Percentiles rank a stretch among this genome's conserved stretches.
Conservation (phyloP, 345 rosid species). For the Noccaea bulbosa region DNA sequence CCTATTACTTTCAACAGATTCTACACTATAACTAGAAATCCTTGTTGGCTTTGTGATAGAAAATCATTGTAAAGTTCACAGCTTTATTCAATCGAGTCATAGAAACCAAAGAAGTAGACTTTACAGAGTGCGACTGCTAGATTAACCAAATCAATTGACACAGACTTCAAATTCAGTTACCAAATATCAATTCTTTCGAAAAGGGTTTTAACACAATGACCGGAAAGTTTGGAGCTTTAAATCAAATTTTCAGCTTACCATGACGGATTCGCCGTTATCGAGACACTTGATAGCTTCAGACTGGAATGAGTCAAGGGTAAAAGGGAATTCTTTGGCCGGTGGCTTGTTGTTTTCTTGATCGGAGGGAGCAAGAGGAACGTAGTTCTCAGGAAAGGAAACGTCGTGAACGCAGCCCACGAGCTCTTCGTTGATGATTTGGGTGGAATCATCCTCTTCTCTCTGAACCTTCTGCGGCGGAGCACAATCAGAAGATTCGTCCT, state of each 20-base stretch:
- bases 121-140: background rate
- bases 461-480: slow-evolving; percentile 53
- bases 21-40: background rate
- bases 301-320: slow-evolving; percentile 93
- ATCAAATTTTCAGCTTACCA: slow-evolving; percentile 50
- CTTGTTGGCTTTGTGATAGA: background rate
- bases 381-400: slow-evolving; percentile 79
- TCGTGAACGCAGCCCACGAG: slow-evolving; percentile 73
- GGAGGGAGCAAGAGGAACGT: slow-evolving; percentile 48
- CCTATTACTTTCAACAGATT: background rate
- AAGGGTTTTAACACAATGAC: background rate
- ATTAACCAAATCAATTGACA: background rate
- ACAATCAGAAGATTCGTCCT: slow-evolving; percentile 46
- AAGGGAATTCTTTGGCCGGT: slow-evolving; percentile 92
- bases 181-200: background rate
- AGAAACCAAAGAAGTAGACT: slow-evolving; percentile 16
- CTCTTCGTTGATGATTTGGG: slow-evolving; percentile 34
- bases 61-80: background rate
- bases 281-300: slow-evolving; percentile 95
- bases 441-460: slow-evolving; percentile 52
- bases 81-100: slow-evolving; percentile 3
- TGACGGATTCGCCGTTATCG: slow-evolving; percentile 80
- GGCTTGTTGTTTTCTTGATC: slow-evolving; percentile 50
- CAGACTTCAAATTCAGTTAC: background rate
- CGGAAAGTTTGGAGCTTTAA: slow-evolving; percentile 6